phyloP scores from a whole-genome alignment of 371 early-diverging fungal species.

The Phascolomyces articulosus region DNA sequence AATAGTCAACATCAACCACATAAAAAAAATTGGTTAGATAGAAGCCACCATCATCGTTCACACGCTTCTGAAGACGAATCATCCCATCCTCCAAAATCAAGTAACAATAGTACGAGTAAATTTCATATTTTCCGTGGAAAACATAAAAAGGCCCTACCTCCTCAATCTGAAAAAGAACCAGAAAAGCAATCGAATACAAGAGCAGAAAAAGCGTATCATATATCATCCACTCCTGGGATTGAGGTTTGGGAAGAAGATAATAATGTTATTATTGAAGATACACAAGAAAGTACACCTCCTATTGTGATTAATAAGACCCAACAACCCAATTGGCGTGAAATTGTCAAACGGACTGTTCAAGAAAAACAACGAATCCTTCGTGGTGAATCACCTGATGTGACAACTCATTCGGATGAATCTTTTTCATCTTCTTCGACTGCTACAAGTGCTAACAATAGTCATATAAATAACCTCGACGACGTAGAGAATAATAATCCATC shows the following conservation, averaged over 20 bases:
- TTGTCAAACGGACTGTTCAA: slow-evolving; percentile 22
- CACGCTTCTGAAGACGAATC: too few species aligned
- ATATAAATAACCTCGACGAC: neutral
- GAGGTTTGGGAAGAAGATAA: slow-evolving; percentile 30
- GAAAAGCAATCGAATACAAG: neutral
- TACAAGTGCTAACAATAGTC: neutral
- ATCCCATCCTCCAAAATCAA: neutral
- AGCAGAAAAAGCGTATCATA: neutral
- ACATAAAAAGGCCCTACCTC: neutral
- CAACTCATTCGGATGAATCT: neutral
- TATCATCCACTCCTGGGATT: slow-evolving; percentile 5
- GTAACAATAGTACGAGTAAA: slow-evolving; percentile 5
- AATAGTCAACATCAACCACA: too few species aligned
- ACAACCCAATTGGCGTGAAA: slow-evolving; percentile 25
- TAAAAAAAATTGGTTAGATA: neutral
- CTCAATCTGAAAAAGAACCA: slow-evolving; percentile 5
- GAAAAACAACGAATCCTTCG: slow-evolving; percentile 1
- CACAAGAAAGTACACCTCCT: neutral
- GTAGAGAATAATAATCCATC: too few species aligned
- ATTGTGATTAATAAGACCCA: slow-evolving; percentile 30
- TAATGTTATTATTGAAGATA: slow-evolving; percentile 24
- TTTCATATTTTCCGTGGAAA: neutral
- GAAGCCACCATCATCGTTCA: neutral
- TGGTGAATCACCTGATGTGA: neutral
- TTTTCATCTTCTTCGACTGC: neutral